Conservation (phyloP, 2,329 filamentous ascomycete genomes). For the Tolypocladium cylindrosporum region DNA sequence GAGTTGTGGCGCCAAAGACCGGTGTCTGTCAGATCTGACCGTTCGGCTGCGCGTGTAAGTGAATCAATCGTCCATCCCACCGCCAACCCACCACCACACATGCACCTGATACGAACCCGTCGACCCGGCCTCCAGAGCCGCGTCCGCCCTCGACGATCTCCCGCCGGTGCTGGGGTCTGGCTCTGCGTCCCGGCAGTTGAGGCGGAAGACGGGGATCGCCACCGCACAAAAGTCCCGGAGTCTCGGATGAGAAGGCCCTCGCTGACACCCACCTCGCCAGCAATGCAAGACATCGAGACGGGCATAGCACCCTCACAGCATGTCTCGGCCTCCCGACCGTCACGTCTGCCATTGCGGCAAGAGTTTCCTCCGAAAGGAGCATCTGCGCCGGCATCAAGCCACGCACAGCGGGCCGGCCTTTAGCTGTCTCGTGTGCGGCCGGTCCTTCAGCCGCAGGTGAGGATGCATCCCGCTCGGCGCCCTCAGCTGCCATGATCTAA, state of each 20-base stretch:
- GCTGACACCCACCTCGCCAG: background rate
- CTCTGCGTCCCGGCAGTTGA: background rate
- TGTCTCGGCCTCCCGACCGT: slow-evolving; percentile 9
- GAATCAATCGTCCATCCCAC: background rate
- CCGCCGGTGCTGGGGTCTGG: background rate
- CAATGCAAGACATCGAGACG: background rate
- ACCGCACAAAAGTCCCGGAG: background rate
- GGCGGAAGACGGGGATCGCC: background rate
- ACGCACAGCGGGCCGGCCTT: slow-evolving; percentile 25
- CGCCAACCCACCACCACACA: background rate
- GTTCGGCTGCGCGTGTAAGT: background rate
- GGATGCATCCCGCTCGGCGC: slow-evolving; percentile 4
- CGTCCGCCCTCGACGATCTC: background rate
- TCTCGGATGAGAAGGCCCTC: background rate
- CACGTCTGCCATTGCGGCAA: slow-evolving; percentile 29
- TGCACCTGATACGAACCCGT: background rate
- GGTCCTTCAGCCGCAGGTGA: slow-evolving; percentile 28
- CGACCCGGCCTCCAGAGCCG: background rate
- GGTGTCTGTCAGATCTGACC: background rate
- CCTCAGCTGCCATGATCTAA: background rate
- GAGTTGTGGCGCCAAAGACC: background rate
- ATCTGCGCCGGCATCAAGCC: slow-evolving; percentile 28
- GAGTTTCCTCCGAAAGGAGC: slow-evolving; percentile 29
- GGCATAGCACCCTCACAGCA: background rate
- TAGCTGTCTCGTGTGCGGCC: slow-evolving; percentile 23